Evolutionary conservation across 2,329 filamentous ascomycete genomes (phyloP), one percentile per base, ranked within the genome.

Genomic region (Claviceps sp.): DNA sequence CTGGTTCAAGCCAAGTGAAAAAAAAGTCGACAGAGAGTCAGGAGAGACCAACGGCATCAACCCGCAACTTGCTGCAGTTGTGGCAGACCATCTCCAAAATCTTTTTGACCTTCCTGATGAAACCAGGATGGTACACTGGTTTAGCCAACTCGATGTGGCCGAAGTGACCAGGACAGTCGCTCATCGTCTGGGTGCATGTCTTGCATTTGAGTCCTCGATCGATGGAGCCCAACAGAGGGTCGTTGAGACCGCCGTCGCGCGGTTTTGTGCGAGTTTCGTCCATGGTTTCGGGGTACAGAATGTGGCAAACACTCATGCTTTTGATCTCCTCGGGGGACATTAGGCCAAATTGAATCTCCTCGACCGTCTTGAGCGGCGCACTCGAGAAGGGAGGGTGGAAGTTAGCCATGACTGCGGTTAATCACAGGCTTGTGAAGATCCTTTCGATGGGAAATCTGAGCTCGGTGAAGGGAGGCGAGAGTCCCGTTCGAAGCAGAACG

Each of bases 21-120:
- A 65, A 70, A 68, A 71, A 77, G 71, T 72, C 73, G 70, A 67
- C 64, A 68, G 74, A 76, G 76, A 74, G 47, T 75, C 52, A 65
- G 64, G 67, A 62, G 57, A 77, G 75, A 94, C 91, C 89, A 84
- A 97, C 91, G 84, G 89, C 87, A 80, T 97, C 90, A 73, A 89
- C 85, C 77, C 95, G 81, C 66, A 97, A 88, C 77, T 93, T 95
- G 73, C 90, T 91, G 78, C 94, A 98, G 71, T 94, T 96, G 74
- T 95, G 90, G 79, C 94, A 98, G 70, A 98, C 90, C 61, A 90
- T 93, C 78, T 98, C 94, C 69, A 98, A 77, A 62, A 99, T 82
- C 77, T 97, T 98, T 78, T 99, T 98, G 72, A 95, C 90, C 76
- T 97, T 97, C 70, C 88, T 94, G 73, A 99, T 86, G 72, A 96